Conservation (phyloP, 1,139 yeast species). For the Debaryomyces coudertii region DNA sequence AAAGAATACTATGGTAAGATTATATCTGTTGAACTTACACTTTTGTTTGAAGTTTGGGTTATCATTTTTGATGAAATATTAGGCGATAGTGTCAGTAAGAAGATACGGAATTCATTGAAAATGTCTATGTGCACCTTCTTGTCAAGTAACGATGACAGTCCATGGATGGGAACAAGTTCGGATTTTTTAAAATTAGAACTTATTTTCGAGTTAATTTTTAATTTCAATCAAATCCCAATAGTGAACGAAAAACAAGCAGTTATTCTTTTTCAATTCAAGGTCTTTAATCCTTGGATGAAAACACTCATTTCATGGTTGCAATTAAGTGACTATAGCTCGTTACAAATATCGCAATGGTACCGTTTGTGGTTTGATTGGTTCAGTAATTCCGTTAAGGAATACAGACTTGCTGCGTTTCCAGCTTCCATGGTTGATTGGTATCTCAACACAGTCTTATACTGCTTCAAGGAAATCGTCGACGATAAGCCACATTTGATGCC, state of each 20-base stretch:
- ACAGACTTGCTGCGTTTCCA: background rate
- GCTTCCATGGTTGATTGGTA: slow-evolving; percentile 29
- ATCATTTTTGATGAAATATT: slow-evolving; percentile 8
- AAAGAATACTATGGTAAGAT: slow-evolving; percentile 1
- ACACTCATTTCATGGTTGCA: slow-evolving; percentile 8
- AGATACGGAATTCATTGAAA: slow-evolving; percentile 3
- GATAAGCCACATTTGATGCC: background rate
- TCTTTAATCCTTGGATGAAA: slow-evolving; percentile 35
- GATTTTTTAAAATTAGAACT: slow-evolving; percentile 10
- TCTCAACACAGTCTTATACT: slow-evolving; percentile 22
- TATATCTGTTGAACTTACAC: slow-evolving; percentile 9
- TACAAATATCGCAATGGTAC: slow-evolving; percentile 16
- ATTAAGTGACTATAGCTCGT: slow-evolving; percentile 1
- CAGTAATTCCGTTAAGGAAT: background rate
- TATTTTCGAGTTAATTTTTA: slow-evolving; percentile 5
- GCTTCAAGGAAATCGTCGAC: slow-evolving; percentile 13
- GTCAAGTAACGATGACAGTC: background rate
- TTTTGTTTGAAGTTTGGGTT: slow-evolving; percentile 11
- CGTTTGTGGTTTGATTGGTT: slow-evolving; percentile 20
- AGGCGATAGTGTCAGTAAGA: background rate
- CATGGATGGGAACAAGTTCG: slow-evolving; percentile 8
- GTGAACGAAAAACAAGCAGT: slow-evolving; percentile 11
- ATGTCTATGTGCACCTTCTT: slow-evolving; percentile 10
- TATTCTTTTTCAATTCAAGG: slow-evolving; percentile 29
- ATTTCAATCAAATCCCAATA: slow-evolving; percentile 6